Conservation (phyloP, 2,329 filamentous ascomycete genomes). For the Phyllosticta ampelicida region DNA sequence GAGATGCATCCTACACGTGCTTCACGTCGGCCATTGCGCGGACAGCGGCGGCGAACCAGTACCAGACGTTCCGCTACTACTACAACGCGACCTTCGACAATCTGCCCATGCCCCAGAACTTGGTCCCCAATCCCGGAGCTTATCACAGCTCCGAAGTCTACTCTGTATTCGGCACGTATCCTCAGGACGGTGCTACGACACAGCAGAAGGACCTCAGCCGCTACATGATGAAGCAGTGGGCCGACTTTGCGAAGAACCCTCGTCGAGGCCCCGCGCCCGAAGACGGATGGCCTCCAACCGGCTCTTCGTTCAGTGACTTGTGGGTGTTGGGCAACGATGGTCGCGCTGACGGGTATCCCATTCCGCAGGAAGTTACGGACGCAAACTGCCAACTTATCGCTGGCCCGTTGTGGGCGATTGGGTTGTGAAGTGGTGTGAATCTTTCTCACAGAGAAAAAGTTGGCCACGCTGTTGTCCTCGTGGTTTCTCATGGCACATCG, state of each 20-base stretch:
- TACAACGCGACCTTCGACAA: slow-evolving; percentile 42
- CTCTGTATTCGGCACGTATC: slow-evolving; percentile 3
- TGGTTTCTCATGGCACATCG: too few relatives aligned
- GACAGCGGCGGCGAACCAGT: slow-evolving; percentile 18
- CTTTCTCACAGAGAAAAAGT: neutral
- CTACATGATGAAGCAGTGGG: slow-evolving; percentile 8
- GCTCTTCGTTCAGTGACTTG: neutral
- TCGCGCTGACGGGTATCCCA: neutral
- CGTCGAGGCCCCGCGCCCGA: neutral
- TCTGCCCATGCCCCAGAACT: neutral
- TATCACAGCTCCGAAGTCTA: slow-evolving; percentile 4
- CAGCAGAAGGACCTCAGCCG: neutral
- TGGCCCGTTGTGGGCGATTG: neutral
- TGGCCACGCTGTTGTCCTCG: too few relatives aligned
- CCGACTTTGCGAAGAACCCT: slow-evolving; percentile 9
- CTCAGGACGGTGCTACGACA: neutral
- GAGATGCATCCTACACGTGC: slow-evolving; percentile 44
- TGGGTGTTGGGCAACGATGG: neutral
- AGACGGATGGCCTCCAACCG: neutral
- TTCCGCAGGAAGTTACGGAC: neutral
- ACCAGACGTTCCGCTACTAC: slow-evolving; percentile 49
- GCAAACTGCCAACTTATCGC: neutral
- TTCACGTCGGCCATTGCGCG: slow-evolving; percentile 43
- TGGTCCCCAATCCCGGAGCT: neutral
- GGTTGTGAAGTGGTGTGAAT: neutral